phyloP scores from a whole-genome alignment of 768 basidiomycete genomes.

The Pholiota conissans region DNA sequence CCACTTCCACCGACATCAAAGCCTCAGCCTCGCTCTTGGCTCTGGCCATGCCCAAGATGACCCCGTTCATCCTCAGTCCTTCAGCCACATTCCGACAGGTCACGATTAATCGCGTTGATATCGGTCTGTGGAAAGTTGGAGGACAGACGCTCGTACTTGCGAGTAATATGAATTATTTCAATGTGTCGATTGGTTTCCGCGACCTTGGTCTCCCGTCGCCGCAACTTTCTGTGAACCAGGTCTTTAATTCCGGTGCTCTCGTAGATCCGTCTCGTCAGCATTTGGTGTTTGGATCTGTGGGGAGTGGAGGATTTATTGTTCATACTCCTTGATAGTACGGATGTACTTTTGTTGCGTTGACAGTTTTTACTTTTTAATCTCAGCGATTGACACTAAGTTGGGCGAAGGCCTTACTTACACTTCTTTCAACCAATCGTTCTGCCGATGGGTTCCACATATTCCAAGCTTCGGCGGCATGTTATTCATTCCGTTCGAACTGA shows the following conservation, averaged over 20 bases:
- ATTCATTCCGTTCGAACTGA: too few species aligned
- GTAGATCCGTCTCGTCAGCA: slow-evolving; percentile 23
- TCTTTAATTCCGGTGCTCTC: slow-evolving; percentile 36
- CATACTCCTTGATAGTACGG: neutral
- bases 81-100: slow-evolving; percentile 38
- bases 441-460: too few species aligned
- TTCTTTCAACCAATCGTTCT: too few species aligned
- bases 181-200: slow-evolving; percentile 29
- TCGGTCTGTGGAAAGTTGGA: slow-evolving; percentile 50
- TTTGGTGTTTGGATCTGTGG: slow-evolving; percentile 37
- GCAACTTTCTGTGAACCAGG: slow-evolving; percentile 22
- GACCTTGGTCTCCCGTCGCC: slow-evolving; percentile 27
- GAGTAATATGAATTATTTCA: slow-evolving; percentile 48
- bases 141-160: slow-evolving; percentile 46
- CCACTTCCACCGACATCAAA: slow-evolving; percentile 54
- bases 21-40: slow-evolving; percentile 50
- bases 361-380: too few species aligned
- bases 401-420: too few species aligned
- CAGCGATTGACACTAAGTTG: too few species aligned
- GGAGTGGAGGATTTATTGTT: slow-evolving; percentile 39
- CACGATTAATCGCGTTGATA: slow-evolving; percentile 41
- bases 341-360: too few species aligned
- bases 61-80: slow-evolving; percentile 45
- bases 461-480: too few species aligned
- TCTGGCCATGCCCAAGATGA: slow-evolving; percentile 41